Conservation (phyloP, 2,329 filamentous ascomycete genomes). For the Stenocarpella maydis region DNA sequence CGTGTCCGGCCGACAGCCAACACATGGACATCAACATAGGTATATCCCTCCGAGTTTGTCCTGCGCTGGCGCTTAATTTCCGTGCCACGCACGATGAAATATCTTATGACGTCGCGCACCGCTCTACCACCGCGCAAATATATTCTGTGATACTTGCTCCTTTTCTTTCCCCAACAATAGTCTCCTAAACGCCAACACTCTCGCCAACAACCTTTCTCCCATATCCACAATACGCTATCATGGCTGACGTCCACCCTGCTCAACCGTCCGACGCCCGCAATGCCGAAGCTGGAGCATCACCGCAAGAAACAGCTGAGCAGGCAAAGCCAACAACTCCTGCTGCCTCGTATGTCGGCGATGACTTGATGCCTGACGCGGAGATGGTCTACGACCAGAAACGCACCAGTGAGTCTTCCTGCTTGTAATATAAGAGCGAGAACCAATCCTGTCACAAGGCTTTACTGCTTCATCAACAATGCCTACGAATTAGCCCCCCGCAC, state of each 20-base stretch:
- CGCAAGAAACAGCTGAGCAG: not conserved
- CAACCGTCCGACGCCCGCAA: conserved; percentile 6
- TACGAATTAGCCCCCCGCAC: not conserved
- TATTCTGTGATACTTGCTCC: no score
- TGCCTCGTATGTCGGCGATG: conserved; percentile 2
- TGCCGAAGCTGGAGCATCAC: not conserved
- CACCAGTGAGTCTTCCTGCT: not conserved
- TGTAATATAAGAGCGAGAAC: not conserved
- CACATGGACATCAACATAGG: conserved; percentile 5
- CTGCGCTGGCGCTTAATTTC: not conserved
- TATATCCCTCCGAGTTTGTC: not conserved
- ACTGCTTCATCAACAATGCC: not conserved
- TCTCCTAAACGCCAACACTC: no score
- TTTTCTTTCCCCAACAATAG: no score
- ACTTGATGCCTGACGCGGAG: conserved; percentile 22
- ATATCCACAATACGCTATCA: not conserved
- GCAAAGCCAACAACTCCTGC: not conserved
- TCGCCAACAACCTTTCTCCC: no score
- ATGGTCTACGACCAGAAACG: conserved; percentile 27
- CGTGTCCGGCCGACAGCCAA: conserved; percentile 27
- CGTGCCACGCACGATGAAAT: conserved; percentile 1
- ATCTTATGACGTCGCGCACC: not conserved
- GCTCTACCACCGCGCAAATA: no score
- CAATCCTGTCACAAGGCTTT: no score
- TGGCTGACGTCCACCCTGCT: conserved; percentile 1